phyloP scores from a whole-genome alignment of 371 early-diverging fungal species.

The Zopfochytrium polystomum region DNA sequence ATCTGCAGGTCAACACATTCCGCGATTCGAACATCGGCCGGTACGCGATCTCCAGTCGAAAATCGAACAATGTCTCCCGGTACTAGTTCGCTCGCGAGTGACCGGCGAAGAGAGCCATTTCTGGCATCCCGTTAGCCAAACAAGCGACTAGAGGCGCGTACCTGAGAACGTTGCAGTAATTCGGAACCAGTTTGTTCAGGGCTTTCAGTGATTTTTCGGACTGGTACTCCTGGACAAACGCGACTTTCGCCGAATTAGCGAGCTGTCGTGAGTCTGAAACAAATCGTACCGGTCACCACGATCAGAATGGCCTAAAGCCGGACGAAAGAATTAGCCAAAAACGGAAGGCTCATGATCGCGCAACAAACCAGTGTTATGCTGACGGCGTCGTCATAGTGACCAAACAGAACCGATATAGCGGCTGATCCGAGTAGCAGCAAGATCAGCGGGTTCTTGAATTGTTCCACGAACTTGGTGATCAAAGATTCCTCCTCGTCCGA shows the following conservation, averaged over 20 bases:
- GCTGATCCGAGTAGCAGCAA: slow-evolving; percentile 87
- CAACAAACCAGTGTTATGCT: slow-evolving; percentile 74
- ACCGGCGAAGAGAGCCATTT: neutral
- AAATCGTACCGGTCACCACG: slow-evolving; percentile 70
- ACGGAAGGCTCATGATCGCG: slow-evolving; percentile 7
- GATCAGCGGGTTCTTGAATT: slow-evolving; percentile 82
- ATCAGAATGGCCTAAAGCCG: slow-evolving; percentile 71
- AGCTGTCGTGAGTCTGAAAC: too few species aligned
- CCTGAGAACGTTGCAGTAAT: slow-evolving; percentile 77
- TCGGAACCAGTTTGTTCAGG: slow-evolving; percentile 82
- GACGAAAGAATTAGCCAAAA: neutral
- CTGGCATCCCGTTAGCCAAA: neutral
- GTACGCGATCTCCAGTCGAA: slow-evolving; percentile 82
- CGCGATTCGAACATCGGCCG: slow-evolving; percentile 77
- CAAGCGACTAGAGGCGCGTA: slow-evolving; percentile 23
- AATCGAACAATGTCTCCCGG: slow-evolving; percentile 83
- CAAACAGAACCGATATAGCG: slow-evolving; percentile 75
- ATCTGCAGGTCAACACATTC: slow-evolving; percentile 71
- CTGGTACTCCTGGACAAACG: slow-evolving; percentile 86
- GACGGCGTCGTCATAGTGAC: slow-evolving; percentile 89
- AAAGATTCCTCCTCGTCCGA: slow-evolving; percentile 57
- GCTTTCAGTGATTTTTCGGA: slow-evolving; percentile 84
- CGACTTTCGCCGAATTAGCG: slow-evolving; percentile 53
- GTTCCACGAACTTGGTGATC: slow-evolving; percentile 65
- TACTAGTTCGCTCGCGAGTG: slow-evolving; percentile 70